phyloP scores from a whole-genome alignment of 2,329 filamentous ascomycete species.

The Pseudopithomyces maydicus region DNA sequence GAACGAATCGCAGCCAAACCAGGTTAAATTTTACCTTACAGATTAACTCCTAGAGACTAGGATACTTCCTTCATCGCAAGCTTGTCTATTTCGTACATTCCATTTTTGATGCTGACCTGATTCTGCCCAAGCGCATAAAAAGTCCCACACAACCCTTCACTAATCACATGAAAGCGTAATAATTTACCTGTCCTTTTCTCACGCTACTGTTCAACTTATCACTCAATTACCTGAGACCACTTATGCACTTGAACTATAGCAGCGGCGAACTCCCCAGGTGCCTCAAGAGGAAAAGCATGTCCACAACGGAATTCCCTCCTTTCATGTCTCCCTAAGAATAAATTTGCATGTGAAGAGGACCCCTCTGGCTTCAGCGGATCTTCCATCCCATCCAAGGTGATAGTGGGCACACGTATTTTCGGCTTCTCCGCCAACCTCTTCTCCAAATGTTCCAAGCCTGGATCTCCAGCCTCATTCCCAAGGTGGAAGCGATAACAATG shows the following conservation, averaged over 20 bases:
- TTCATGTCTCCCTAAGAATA: background rate
- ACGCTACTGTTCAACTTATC: background rate
- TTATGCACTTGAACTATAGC: background rate
- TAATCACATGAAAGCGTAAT: no score
- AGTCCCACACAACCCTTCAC: no score
- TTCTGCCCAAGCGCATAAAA: no score
- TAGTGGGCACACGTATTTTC: background rate
- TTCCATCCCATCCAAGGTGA: background rate
- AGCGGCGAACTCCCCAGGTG: background rate
- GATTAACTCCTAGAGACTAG: no score
- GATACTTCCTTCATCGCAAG: no score
- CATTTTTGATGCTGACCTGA: no score
- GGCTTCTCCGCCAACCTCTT: background rate
- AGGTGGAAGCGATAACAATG: constrained; percentile 4
- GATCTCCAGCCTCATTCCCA: background rate
- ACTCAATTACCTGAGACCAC: background rate
- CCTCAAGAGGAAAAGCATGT: background rate
- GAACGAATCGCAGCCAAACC: no score
- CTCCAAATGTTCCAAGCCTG: background rate
- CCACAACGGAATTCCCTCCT: background rate
- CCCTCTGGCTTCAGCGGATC: background rate
- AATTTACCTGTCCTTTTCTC: no score
- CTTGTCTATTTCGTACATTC: no score
- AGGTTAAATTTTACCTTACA: no score
- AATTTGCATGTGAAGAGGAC: background rate